Evolutionary conservation across 257 asterid genomes (phyloP), one percentile per base, ranked within the genome.

Genomic region (Nicotiana knightiana): DNA sequence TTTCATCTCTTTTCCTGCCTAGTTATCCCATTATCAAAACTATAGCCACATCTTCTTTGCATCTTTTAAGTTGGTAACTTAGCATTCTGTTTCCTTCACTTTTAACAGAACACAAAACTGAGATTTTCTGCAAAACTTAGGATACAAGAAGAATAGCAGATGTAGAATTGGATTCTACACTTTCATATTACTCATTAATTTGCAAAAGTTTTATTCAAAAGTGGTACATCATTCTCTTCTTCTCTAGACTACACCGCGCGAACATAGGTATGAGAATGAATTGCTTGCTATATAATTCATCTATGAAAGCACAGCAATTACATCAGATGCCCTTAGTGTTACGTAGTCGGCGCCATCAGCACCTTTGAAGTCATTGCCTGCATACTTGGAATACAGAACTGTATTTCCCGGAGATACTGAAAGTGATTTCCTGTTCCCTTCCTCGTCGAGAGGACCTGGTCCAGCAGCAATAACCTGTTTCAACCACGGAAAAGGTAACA

Each of bases 331-430:
- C 80, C 94, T 88, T 67, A 96, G 81, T 2, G 93, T 93, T n/a
- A 96, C 88, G 86, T 92, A 96, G 0, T 90, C 93, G 0, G 93
- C 81, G 0, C 97, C 99, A 84, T 96, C 99, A 1, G 63, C 68
- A 4, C 97, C 97, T 83, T 92, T 92, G 87, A 94, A 96, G 33
- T 94, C 99, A 57, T 93, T 94, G 57, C 99, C 99, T 1, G 99
- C 98, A 81, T 91, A 96, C 81, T 94, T 96, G 48, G 99, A 96
- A 83, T 91, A 93, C 87, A 96, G 17, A 46, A 96, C 97, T 1
- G 97, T 88, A 48, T 92, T 93, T 61, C 98, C 98, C 0, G 97
- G 81, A 26, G 94, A 87, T 68, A 95, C 85, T n/a, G 98, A 46
- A 37, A 91, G 83, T 8, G 95, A 77, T 85, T 90, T 93, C 90